Evolutionary conservation across 306 rosid species (phyloP).

Genomic region (Inga laurina): DNA sequence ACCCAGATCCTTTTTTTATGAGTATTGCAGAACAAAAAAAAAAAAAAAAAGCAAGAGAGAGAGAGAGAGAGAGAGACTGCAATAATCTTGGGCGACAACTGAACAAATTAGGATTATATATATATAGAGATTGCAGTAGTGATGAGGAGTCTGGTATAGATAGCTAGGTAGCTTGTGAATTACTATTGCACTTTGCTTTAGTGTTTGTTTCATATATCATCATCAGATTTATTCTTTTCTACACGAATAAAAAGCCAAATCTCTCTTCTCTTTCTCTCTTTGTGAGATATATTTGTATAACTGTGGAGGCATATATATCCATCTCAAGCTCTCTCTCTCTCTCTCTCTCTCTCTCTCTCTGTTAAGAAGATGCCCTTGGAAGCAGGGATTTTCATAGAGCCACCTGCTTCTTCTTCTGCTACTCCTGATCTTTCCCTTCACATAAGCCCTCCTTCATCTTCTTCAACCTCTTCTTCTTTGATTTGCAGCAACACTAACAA

Average conservation of each 20-base stretch:
- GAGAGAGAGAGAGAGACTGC: not conserved
- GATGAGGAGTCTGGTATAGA: too few species aligned
- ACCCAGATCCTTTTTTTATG: not conserved
- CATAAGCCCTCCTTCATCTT: constrained; percentile 64
- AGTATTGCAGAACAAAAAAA: too few species aligned
- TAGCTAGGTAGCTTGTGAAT: constrained; percentile 23
- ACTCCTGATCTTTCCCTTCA: constrained; percentile 85
- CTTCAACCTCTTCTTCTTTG: constrained; percentile 26
- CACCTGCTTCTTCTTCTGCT: constrained; percentile 41
- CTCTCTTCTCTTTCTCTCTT: not conserved
- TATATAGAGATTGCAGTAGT: not conserved
- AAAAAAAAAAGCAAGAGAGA: not conserved
- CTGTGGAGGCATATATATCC: not conserved
- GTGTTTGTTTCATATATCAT: not conserved
- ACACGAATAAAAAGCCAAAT: constrained; percentile 9
- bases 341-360: too few species aligned
- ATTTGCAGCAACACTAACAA: not conserved
- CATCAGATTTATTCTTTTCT: not conserved
- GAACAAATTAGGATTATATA: not conserved
- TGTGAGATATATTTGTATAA: constrained; percentile 4
- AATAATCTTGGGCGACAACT: not conserved
- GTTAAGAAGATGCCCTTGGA: constrained; percentile 73
- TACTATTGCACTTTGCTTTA: constrained; percentile 38
- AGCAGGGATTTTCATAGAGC: constrained; percentile 73
- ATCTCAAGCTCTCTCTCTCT: too few species aligned